Percentiles rank a stretch among this genome's conserved stretches.
Evolutionary conservation across 805 yeast species (phyloP).

Genomic region (Starmera quercuum): DNA sequence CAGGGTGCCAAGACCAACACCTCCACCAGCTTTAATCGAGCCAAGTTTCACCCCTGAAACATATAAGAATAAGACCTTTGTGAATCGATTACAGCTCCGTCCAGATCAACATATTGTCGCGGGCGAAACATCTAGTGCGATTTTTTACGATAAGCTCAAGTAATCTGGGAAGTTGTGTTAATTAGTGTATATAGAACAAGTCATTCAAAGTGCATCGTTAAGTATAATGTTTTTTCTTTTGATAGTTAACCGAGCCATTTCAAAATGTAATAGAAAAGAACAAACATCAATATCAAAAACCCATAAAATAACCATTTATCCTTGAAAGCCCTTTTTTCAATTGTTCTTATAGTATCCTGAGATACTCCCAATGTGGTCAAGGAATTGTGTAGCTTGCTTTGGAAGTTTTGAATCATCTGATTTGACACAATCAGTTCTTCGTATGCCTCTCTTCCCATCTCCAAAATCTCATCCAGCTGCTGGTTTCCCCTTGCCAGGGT

Average conservation of each 20-base stretch:
- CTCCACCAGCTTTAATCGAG: slow-evolving; percentile 50
- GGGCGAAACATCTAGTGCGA: slow-evolving; percentile 54
- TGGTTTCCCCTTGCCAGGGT: slow-evolving; percentile 61
- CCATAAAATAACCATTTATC: slow-evolving; percentile 86
- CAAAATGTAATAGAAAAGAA: slow-evolving; percentile 59
- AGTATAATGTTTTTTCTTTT: background rate
- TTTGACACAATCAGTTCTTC: slow-evolving; percentile 85
- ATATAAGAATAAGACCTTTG: slow-evolving; percentile 26
- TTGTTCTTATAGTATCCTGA: slow-evolving; percentile 68
- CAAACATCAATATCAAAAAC: slow-evolving; percentile 54
- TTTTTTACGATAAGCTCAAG: slow-evolving; percentile 39
- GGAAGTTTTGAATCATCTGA: slow-evolving; percentile 56
- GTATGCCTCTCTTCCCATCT: slow-evolving; percentile 79
- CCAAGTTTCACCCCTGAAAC: slow-evolving; percentile 30
- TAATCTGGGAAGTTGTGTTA: background rate
- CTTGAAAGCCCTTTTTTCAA: slow-evolving; percentile 75
- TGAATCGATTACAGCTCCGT: slow-evolving; percentile 40
- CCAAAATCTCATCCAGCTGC: slow-evolving; percentile 83
- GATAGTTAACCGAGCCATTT: slow-evolving; percentile 48
- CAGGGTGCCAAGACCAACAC: slow-evolving; percentile 46
- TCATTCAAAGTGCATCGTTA: background rate
- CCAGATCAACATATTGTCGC: slow-evolving; percentile 54
- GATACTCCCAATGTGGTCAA: slow-evolving; percentile 83
- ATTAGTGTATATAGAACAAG: background rate
- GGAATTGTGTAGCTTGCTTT: slow-evolving; percentile 54